phyloP scores from a whole-genome alignment of 2,329 filamentous ascomycete genomes.

The Xylaria sp. region DNA sequence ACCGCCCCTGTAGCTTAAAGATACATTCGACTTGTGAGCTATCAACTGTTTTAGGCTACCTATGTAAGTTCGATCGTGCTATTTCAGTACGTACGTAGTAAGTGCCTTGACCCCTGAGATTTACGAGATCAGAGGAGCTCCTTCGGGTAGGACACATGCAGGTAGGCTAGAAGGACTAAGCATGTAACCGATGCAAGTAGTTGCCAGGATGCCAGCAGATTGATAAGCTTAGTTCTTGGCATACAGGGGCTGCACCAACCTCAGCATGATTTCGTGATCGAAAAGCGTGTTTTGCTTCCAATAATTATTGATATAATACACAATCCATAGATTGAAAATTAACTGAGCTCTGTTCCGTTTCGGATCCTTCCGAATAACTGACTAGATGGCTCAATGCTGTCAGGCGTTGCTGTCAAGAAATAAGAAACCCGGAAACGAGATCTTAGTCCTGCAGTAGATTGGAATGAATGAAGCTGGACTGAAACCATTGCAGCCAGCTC shows the following conservation, averaged over 20 bases:
- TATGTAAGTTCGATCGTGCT: background rate
- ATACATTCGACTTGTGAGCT: background rate
- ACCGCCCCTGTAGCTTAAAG: background rate
- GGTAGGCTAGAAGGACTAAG: conserved; percentile 24
- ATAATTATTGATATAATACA: background rate
- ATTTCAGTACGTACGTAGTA: no score
- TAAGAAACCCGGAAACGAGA: background rate
- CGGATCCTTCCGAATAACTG: background rate
- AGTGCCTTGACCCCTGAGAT: background rate
- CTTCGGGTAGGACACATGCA: background rate
- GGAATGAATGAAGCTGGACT: background rate
- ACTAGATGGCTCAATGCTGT: background rate
- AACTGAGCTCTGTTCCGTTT: background rate
- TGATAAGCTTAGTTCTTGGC: conserved; percentile 23
- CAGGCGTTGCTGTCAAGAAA: no score
- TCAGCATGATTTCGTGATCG: conserved; percentile 2
- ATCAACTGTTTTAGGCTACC: background rate
- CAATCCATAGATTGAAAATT: background rate
- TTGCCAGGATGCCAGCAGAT: conserved; percentile 7
- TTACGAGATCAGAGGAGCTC: background rate
- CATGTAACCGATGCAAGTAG: conserved; percentile 15
- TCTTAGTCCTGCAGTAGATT: background rate
- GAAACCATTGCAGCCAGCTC: background rate
- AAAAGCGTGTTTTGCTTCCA: background rate
- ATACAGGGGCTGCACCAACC: conserved; percentile 5